Conservation (phyloP, 2,329 filamentous ascomycete genomes). For the Aspergillus sp. region DNA sequence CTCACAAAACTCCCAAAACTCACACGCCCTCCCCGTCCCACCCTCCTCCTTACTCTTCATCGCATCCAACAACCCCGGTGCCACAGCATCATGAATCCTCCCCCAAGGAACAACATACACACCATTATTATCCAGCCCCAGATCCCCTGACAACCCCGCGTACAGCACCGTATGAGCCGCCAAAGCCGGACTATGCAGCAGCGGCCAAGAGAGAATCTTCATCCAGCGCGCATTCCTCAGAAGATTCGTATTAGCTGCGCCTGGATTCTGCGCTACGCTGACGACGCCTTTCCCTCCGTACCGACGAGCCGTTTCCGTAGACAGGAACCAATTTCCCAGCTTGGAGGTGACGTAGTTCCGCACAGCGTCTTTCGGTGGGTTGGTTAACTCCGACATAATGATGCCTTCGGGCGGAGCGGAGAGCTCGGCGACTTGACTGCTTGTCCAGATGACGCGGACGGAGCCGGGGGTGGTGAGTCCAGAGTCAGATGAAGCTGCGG, state of each 20-base stretch:
- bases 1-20: constrained; percentile 13
- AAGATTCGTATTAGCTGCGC: constrained; percentile 12
- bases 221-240: constrained; percentile 8
- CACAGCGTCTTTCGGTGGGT: constrained; percentile 2
- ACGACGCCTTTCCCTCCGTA: constrained; percentile 35
- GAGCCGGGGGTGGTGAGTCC: constrained; percentile 13
- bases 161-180: constrained; percentile 12
- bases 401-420: constrained; percentile 13
- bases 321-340: constrained; percentile 33
- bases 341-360: constrained; percentile 41
- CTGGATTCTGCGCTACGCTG: constrained; percentile 28
- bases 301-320: constrained; percentile 30
- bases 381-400: constrained; percentile 10
- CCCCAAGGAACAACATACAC: constrained; percentile 14
- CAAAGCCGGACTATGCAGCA: constrained; percentile 3
- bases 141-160: constrained; percentile 2
- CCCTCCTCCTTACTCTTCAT: constrained; percentile 5
- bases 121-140: constrained; percentile 13
- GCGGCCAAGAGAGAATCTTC: constrained; percentile 8
- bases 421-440: constrained; percentile 23
- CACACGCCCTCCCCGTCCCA: constrained; percentile 9
- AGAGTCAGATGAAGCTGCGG: constrained; percentile 25
- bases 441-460: constrained; percentile 42
- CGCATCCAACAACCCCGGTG: constrained; percentile 5
- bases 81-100: constrained; percentile 11